Evolutionary conservation across 345 rosid species (phyloP).

Genomic region (Schrenkiella parvula): DNA sequence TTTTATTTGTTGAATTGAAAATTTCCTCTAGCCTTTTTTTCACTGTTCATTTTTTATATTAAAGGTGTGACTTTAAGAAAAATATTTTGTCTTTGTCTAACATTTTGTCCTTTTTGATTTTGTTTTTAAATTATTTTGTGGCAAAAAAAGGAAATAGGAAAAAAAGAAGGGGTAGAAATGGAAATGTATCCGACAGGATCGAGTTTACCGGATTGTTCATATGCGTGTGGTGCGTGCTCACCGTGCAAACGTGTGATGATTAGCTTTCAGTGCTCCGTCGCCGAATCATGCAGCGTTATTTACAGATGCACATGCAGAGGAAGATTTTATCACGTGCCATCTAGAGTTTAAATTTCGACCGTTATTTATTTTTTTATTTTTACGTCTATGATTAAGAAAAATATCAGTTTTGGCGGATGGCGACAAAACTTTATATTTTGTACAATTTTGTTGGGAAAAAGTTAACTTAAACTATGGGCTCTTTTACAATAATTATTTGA

Average conservation of each 20-base stretch:
- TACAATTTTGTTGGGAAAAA: conserved; percentile 14
- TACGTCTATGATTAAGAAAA: conserved; percentile 12
- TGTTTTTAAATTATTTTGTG: background rate
- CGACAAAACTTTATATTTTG: conserved; percentile 9
- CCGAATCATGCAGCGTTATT: conserved; percentile 95
- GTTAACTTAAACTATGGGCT: background rate
- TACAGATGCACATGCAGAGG: conserved; percentile 87
- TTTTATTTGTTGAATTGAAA: no score
- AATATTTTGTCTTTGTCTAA: no score
- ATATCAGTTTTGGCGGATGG: conserved; percentile 21
- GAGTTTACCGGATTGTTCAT: conserved; percentile 87
- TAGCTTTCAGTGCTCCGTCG: conserved; percentile 71
- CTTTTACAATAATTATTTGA: background rate
- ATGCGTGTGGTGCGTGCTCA: conserved; percentile 83
- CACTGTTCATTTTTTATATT: no score
- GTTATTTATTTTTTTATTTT: background rate
- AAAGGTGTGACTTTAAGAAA: no score
- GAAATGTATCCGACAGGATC: conserved; percentile 68
- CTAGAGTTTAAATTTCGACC: conserved; percentile 29
- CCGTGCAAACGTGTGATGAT: conserved; percentile 96
- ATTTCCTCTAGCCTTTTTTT: no score
- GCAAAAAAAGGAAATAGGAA: background rate
- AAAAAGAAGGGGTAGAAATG: conserved; percentile 37
- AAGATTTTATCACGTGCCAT: conserved; percentile 79
- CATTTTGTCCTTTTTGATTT: background rate